Conservation (phyloP, 805 yeast genomes). For the Diddensiella caesifluorescens region DNA sequence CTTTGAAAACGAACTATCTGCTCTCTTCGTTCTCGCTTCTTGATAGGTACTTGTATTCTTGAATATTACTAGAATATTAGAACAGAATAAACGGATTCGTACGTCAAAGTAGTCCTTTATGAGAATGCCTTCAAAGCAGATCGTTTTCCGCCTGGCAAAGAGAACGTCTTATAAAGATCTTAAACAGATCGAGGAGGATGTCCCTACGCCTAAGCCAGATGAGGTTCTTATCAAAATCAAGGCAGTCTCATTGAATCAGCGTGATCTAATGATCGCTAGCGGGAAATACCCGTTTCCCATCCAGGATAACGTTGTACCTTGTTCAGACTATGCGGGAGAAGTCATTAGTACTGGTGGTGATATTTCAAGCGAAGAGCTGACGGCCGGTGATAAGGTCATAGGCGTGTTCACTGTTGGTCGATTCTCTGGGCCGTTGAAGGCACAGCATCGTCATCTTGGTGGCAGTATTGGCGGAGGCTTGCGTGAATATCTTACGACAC, state of each 20-base stretch:
- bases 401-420: constrained; percentile 6
- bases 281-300: constrained; percentile 4
- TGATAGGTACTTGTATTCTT: too few species aligned
- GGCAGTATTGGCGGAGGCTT: constrained; percentile 12
- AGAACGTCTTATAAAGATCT: neutral
- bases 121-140: neutral
- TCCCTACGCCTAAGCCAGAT: constrained; percentile 2
- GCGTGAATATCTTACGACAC: constrained; percentile 7
- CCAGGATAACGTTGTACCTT: constrained; percentile 9
- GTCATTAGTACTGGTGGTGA: constrained; percentile 8
- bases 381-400: constrained; percentile 11
- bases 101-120: too few species aligned
- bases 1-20: too few species aligned
- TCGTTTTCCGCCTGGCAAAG: neutral
- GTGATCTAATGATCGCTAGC: constrained; percentile 9
- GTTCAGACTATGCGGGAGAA: constrained; percentile 15
- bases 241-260: constrained; percentile 14
- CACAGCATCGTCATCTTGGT: constrained; percentile 7
- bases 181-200: constrained; percentile 1
- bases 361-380: neutral
- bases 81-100: too few species aligned
- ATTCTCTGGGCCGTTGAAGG: neutral
- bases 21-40: too few species aligned
- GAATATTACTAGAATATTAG: too few species aligned
- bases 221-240: constrained; percentile 12